Evolutionary conservation across 2,329 filamentous ascomycete species (phyloP).

Genomic region (Curvularia hawaiiensis): DNA sequence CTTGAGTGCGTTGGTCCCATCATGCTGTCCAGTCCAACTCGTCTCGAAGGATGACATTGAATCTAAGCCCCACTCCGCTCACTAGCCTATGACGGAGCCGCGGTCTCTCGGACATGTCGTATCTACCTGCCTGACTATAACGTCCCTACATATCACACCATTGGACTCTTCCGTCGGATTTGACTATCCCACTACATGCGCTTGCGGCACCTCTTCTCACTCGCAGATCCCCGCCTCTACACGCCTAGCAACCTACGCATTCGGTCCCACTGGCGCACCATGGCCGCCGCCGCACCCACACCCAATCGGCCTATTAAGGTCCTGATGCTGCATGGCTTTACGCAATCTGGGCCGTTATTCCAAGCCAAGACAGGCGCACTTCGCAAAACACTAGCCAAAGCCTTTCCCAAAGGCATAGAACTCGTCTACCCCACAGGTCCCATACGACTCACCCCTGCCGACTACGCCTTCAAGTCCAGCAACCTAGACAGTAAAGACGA

Average conservation of each 20-base stretch:
- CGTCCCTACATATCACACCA: not conserved
- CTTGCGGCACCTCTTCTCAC: slow-evolving; percentile 6
- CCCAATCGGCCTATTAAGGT: slow-evolving; percentile 50
- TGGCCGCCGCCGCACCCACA: slow-evolving; percentile 36
- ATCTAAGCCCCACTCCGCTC: not conserved
- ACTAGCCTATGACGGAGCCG: slow-evolving; percentile 14
- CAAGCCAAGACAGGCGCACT: slow-evolving; percentile 86
- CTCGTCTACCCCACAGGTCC: slow-evolving; percentile 56
- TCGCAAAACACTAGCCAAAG: slow-evolving; percentile 78
- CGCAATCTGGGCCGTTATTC: slow-evolving; percentile 86
- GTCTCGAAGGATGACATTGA: not conserved
- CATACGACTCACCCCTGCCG: slow-evolving; percentile 49
- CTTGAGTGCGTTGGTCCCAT: not conserved
- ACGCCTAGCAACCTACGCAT: slow-evolving; percentile 21
- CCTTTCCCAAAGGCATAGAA: slow-evolving; percentile 63
- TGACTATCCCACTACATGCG: slow-evolving; percentile 8
- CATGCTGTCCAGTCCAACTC: not conserved
- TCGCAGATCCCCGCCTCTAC: slow-evolving; percentile 14
- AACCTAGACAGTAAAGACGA: slow-evolving; percentile 7
- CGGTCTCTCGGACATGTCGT: slow-evolving; percentile 6
- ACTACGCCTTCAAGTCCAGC: slow-evolving; percentile 58
- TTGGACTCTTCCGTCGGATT: not conserved
- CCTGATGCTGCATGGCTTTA: slow-evolving; percentile 72
- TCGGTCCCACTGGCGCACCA: slow-evolving; percentile 33
- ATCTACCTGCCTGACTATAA: not conserved